Conservation (phyloP, 106 monocot genomes). For the Dioscorea dumetorum region DNA sequence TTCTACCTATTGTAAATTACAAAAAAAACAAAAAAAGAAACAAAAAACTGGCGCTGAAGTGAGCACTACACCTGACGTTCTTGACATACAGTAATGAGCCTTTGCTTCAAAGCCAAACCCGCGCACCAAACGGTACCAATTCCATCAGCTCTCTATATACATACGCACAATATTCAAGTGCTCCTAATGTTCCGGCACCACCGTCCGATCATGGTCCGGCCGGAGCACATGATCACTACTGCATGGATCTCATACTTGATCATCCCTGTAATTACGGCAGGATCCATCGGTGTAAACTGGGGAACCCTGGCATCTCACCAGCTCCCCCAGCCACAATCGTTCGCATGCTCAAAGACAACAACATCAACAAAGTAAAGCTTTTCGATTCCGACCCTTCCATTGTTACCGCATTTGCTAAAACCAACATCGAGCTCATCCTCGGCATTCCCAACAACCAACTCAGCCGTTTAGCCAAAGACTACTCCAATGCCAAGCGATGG, state of each 20-base stretch:
- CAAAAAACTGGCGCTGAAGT: background rate
- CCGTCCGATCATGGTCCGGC: conserved; percentile 1
- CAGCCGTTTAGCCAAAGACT: background rate
- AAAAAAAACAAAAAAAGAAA: background rate
- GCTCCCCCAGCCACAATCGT: conserved; percentile 27
- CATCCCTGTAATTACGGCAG: no score
- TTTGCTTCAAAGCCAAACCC: no score
- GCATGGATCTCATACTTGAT: background rate
- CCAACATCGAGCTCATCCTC: conserved; percentile 31
- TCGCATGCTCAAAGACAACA: conserved; percentile 29
- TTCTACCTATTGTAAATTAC: no score
- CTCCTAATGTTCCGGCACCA: no score
- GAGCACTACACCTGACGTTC: no score
- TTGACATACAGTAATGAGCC: no score
- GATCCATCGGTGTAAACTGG: conserved; percentile 54
- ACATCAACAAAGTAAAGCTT: conserved; percentile 30
- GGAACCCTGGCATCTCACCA: conserved; percentile 45
- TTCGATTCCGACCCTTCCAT: conserved; percentile 34
- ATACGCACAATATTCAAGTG: no score
- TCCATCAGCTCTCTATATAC: no score
- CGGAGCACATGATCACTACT: background rate
- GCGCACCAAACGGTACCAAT: no score
- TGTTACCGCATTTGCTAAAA: conserved; percentile 15
- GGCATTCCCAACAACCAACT: conserved; percentile 39
- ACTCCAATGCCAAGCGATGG: conserved; percentile 17